Conservation (phyloP, 805 yeast genomes). For the Saccharomyces eubayanus region DNA sequence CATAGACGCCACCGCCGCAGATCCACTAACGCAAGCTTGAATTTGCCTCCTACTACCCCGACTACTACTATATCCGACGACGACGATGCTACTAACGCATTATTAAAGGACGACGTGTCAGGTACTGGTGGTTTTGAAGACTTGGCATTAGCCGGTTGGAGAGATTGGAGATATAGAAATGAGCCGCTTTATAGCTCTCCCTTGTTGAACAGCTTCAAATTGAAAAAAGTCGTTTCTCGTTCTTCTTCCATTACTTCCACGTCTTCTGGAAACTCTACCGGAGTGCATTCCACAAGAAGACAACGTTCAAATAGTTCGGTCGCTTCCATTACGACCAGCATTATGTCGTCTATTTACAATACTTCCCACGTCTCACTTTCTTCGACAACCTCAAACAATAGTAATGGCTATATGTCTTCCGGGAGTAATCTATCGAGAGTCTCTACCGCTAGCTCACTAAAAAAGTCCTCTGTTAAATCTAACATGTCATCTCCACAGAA, state of each 20-base stretch:
- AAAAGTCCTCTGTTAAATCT: not conserved
- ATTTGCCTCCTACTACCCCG: not conserved
- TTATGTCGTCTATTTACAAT: constrained; percentile 26
- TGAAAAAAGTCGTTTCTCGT: constrained; percentile 17
- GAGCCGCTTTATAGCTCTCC: constrained; percentile 55
- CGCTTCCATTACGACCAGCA: constrained; percentile 24
- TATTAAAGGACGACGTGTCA: not conserved
- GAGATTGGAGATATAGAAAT: constrained; percentile 78
- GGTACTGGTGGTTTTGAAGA: constrained; percentile 3
- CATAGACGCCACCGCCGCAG: not conserved
- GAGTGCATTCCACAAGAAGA: constrained; percentile 5
- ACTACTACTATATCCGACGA: not conserved
- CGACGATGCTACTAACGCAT: not conserved
- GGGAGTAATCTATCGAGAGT: not conserved
- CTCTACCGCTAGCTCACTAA: not conserved
- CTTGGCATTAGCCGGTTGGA: constrained; percentile 67
- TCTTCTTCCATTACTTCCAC: constrained; percentile 18
- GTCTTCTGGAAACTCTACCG: constrained; percentile 6
- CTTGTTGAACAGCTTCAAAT: constrained; percentile 25
- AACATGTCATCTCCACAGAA: not conserved
- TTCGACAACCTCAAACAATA: constrained; percentile 7
- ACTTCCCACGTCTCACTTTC: constrained; percentile 14
- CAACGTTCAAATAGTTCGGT: constrained; percentile 25
- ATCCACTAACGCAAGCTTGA: not conserved
- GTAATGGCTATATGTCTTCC: not conserved